Base-by-base conservation (phyloP, 2,329 filamentous ascomycete genomes). In the Alternaria infectoria region DNA sequence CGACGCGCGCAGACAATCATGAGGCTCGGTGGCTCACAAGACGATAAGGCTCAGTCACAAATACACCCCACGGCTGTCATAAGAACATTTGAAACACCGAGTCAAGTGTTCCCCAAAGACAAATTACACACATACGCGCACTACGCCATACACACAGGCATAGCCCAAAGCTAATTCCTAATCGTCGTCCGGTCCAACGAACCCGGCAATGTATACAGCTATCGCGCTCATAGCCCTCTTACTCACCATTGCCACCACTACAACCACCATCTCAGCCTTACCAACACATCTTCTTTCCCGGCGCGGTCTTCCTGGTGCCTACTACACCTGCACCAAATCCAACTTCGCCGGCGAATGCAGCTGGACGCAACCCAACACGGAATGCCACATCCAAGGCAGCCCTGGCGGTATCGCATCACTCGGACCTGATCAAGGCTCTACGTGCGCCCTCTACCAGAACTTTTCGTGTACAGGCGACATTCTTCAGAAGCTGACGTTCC, bases 291-390 rank as follows among this genome's bases (percentile, higher is more conserved):
- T 28, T 15, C 58, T 76, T 17, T 65, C 69, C 17, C 69, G 68
- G 10, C 76, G 76, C 36, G 76, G 75, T n/a, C 76, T 79, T 21
- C 74, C 77, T 17, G 77, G 77, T 23, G 77, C 75, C 21, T 74
- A 78, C 19, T 79, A 78, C 66, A 72, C 73, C 12, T 79, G 77
- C 66, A 70, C 69, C 7, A 61, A 50, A 11, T 45, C 62, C 26
- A 71, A 78, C 44, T 79, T 78, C 54, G 52, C 62, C 12, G 74
- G 73, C 13, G 43, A 68, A 59, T 79, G 77, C 61, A 69, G 65
- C 52, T 79, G 77, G 77, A 69, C 65, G 2, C 46, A 65, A 2
- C 74, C 74, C 15, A 65, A 64, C 8, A 64, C 64, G 12, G 55
- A 62, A 40, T 78, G 77, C 52, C 68, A 68, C 44, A 74, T 75